Percentiles rank a stretch among this genome's conserved stretches.
phyloP scores from a whole-genome alignment of 2,329 filamentous ascomycete species.

The Didymella segeticola region DNA sequence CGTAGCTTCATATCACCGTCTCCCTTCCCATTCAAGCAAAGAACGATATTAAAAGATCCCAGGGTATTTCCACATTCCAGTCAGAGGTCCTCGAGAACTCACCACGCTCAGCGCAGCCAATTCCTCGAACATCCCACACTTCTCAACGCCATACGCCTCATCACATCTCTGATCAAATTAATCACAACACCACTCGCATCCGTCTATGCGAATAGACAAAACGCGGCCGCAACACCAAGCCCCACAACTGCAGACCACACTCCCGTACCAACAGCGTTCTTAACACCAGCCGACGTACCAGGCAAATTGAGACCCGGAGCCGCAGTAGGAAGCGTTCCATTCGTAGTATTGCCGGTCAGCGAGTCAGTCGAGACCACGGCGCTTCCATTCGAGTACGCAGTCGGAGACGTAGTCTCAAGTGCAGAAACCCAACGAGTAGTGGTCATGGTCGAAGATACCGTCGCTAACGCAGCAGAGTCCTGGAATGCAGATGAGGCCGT shows the following conservation, averaged over 20 bases:
- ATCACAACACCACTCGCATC: neutral
- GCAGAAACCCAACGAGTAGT: too few relatives aligned
- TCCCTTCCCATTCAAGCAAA: neutral
- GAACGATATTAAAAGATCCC: neutral
- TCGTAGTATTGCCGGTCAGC: neutral
- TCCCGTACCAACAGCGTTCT: neutral
- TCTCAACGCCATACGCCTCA: neutral
- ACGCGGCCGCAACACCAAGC: neutral
- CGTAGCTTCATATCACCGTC: too few relatives aligned
- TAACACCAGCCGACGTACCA: conserved; percentile 5
- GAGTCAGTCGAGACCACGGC: neutral
- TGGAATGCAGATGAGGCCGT: neutral
- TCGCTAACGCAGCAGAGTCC: neutral
- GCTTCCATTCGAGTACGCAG: neutral
- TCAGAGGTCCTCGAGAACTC: neutral
- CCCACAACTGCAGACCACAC: neutral
- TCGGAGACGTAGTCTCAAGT: too few relatives aligned
- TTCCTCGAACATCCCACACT: neutral
- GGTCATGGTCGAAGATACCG: neutral
- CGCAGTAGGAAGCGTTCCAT: neutral
- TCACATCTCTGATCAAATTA: neutral
- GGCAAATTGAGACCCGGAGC: neutral
- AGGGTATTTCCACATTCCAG: neutral
- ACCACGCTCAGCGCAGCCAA: neutral
- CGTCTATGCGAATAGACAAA: conserved; percentile 7